Conservation (phyloP, 2,329 filamentous ascomycete species). For the Scedosporium aurantiacum region DNA sequence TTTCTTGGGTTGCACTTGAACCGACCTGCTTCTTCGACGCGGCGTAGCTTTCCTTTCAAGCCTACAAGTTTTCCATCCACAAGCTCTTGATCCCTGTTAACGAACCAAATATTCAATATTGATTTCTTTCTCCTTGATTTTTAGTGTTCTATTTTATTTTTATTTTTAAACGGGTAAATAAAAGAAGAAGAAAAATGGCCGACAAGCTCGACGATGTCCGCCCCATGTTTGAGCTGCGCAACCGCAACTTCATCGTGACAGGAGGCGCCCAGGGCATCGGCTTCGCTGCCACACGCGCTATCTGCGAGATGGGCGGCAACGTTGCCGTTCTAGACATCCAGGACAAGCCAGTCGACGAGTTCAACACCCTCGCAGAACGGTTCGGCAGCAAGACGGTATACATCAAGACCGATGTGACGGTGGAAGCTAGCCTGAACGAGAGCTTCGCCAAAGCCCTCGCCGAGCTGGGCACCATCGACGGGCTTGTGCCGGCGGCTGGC, state of each 20-base stretch:
- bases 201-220: conserved; percentile 16
- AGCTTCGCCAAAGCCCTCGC: conserved; percentile 15
- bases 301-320: conserved; percentile 29
- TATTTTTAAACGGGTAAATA: too few species aligned
- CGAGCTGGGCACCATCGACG: conserved; percentile 18
- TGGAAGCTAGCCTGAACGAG: conserved; percentile 16
- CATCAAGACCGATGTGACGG: conserved; percentile 21
- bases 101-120: too few species aligned
- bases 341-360: conserved; percentile 19
- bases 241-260: conserved; percentile 25
- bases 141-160: too few species aligned
- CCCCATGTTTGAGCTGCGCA: conserved; percentile 21
- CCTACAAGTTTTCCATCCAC: too few species aligned
- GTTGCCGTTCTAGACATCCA: conserved; percentile 25
- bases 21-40: too few species aligned
- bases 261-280: conserved; percentile 29
- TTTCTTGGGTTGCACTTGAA: too few species aligned
- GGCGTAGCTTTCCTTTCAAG: too few species aligned
- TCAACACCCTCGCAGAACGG: conserved; percentile 12
- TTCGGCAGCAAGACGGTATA: conserved; percentile 17
- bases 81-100: too few species aligned
- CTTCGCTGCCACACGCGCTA: conserved; percentile 24
- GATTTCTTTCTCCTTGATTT: too few species aligned
- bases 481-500: conserved; percentile 23
- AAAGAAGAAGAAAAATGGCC: conserved; percentile 26